Evolutionary conservation across 805 yeast genomes (phyloP).

Genomic region (Clavispora vitiphila): DNA sequence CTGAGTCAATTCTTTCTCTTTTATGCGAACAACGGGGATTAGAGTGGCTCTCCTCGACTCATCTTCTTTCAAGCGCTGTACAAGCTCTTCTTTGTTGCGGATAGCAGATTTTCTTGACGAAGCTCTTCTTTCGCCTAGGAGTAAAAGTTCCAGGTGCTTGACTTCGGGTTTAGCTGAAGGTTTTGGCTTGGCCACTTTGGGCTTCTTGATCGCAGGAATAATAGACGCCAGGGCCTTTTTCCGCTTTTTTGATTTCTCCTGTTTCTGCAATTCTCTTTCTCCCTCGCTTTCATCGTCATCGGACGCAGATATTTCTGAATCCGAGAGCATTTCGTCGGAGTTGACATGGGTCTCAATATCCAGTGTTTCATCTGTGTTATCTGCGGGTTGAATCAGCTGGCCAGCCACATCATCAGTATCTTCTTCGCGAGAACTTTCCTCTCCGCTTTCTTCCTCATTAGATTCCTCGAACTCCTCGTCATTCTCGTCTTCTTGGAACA

Average conservation of each 20-base stretch:
- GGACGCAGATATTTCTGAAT: conserved; percentile 46
- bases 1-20: conserved; percentile 55
- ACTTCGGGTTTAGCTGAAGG: conserved; percentile 26
- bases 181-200: conserved; percentile 16
- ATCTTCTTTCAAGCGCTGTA: conserved; percentile 62
- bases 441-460: conserved; percentile 37
- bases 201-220: conserved; percentile 31
- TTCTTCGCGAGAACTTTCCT: conserved; percentile 18
- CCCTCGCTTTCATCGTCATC: conserved; percentile 66
- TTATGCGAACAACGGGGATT: conserved; percentile 36
- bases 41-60: conserved; percentile 54
- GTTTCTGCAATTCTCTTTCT: conserved; percentile 54
- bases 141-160: conserved; percentile 45
- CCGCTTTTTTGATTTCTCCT: conserved; percentile 32
- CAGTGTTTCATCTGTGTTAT: neutral
- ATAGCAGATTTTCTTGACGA: conserved; percentile 77
- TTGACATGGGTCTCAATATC: conserved; percentile 21
- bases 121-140: conserved; percentile 55
- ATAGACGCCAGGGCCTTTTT: conserved; percentile 17
- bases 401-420: conserved; percentile 15
- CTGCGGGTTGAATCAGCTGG: conserved; percentile 2
- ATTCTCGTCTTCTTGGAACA: conserved; percentile 54
- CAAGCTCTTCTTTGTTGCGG: conserved; percentile 70
- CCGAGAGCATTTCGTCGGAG: conserved; percentile 50
- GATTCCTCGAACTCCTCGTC: conserved; percentile 23